Conservation (phyloP, 1,284 basidiomycete species). For the Anthracocystis walkeri region DNA sequence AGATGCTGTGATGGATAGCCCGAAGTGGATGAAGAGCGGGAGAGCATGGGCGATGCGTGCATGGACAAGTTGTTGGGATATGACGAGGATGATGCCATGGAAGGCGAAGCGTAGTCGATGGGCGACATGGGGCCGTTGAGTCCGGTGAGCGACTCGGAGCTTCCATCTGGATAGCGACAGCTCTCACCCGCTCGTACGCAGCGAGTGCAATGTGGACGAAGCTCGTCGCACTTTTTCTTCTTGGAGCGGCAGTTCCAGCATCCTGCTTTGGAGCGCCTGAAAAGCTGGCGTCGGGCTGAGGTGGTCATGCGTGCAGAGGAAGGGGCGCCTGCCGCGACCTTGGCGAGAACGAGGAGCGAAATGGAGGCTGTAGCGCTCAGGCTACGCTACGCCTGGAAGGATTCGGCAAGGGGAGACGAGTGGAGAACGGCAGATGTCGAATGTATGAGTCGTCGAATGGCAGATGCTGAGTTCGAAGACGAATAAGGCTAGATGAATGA, state of each 20-base stretch:
- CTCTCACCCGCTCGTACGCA: slow-evolving; percentile 38
- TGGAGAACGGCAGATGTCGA: neutral
- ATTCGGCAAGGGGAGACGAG: neutral
- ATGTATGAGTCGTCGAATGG: neutral
- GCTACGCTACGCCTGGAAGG: slow-evolving; percentile 21
- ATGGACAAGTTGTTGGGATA: slow-evolving; percentile 27
- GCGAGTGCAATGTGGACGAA: slow-evolving; percentile 43
- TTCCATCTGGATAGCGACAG: slow-evolving; percentile 48
- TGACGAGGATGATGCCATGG: slow-evolving; percentile 26
- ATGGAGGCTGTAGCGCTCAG: slow-evolving; percentile 24
- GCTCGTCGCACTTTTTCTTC: slow-evolving; percentile 56
- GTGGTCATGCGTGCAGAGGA: slow-evolving; percentile 41
- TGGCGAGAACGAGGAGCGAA: slow-evolving; percentile 27
- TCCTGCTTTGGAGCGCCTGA: slow-evolving; percentile 50
- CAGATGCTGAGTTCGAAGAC: neutral
- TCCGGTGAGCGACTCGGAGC: slow-evolving; percentile 28
- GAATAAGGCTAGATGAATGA: neutral
- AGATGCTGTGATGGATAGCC: slow-evolving; percentile 29
- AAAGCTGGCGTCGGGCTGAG: slow-evolving; percentile 46
- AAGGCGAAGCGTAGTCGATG: slow-evolving; percentile 30
- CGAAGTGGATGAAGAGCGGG: slow-evolving; percentile 36
- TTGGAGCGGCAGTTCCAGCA: slow-evolving; percentile 53
- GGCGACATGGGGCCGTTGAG: slow-evolving; percentile 11
- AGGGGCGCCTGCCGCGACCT: slow-evolving; percentile 40
- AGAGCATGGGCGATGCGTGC: slow-evolving; percentile 33